phyloP scores from a whole-genome alignment of 164 flowering plant species.

The Piper betle region DNA sequence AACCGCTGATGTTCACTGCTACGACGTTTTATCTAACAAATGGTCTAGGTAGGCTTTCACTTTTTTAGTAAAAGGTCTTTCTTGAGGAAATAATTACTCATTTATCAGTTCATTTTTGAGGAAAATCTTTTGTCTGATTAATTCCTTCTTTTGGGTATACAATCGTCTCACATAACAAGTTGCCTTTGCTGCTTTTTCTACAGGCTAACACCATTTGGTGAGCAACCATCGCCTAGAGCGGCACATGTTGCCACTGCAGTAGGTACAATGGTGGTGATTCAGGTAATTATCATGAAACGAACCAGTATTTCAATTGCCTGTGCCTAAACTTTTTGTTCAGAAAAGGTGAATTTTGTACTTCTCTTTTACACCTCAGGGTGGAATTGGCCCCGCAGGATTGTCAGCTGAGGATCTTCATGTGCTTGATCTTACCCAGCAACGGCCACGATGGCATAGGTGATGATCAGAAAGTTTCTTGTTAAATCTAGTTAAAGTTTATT shows the following conservation, averaged over 20 bases:
- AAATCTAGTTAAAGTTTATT: background rate
- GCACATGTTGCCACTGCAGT: constrained; percentile 99
- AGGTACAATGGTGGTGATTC: constrained; percentile 99
- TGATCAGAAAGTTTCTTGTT: background rate
- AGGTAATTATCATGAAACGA: constrained; percentile 31
- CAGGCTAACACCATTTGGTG: constrained; percentile 90
- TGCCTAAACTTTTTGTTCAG: background rate
- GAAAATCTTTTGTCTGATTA: background rate
- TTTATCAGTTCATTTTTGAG: too few relatives aligned
- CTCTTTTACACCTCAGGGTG: constrained; percentile 49
- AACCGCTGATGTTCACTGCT: constrained; percentile 96
- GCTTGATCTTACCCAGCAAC: constrained; percentile 92
- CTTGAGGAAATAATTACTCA: background rate
- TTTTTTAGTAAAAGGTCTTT: background rate
- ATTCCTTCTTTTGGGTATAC: background rate
- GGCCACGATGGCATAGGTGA: constrained; percentile 98
- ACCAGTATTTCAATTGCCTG: background rate
- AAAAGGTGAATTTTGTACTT: background rate
- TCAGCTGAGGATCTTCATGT: constrained; percentile 99
- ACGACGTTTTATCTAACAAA: constrained; percentile 87
- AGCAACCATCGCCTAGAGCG: constrained; percentile 99
- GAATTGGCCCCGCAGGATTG: constrained; percentile 98
- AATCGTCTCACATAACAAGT: background rate
- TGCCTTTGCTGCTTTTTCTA: background rate
- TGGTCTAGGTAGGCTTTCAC: constrained; percentile 67